phyloP scores from a whole-genome alignment of 352 stramenopile genomes.

The Globisporangium sylvaticum region DNA sequence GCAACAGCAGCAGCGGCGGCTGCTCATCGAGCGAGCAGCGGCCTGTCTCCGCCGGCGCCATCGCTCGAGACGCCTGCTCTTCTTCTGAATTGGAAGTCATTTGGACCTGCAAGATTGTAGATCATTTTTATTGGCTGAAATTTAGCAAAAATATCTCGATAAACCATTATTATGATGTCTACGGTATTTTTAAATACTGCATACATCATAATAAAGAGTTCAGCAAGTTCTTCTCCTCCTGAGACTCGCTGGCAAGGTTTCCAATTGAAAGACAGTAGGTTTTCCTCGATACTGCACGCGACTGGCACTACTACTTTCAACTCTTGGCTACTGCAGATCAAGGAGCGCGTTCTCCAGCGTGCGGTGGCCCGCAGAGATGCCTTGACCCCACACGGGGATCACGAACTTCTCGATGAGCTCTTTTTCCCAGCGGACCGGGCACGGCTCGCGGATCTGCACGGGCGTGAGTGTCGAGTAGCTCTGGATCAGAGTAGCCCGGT shows the following conservation, averaged over 20 bases:
- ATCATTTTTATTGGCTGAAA: too few relatives aligned
- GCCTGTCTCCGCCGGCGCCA: not conserved
- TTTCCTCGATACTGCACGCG: too few relatives aligned
- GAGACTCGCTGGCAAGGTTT: too few relatives aligned
- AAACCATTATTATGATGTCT: too few relatives aligned
- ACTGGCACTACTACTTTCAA: not conserved
- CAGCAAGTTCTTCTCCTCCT: too few relatives aligned
- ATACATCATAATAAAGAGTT: too few relatives aligned
- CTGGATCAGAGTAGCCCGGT: not conserved
- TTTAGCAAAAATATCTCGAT: too few relatives aligned
- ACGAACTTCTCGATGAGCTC: not conserved
- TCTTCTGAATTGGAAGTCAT: too few relatives aligned
- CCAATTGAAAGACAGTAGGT: too few relatives aligned
- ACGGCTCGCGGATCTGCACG: not conserved
- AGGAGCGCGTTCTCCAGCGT: not conserved
- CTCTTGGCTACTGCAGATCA: not conserved
- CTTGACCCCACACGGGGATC: not conserved
- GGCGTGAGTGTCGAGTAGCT: not conserved
- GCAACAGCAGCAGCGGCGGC: not conserved
- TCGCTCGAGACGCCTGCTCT: not conserved
- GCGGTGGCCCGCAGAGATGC: not conserved
- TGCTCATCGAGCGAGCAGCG: not conserved
- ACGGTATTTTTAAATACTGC: too few relatives aligned
- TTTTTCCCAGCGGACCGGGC: not conserved
- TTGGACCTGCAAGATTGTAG: too few relatives aligned